These are phyloP conservation scores for Solanum paucissectum DNA, from an alignment of 257 asterid species.

Conservation along the genomic window DNA sequence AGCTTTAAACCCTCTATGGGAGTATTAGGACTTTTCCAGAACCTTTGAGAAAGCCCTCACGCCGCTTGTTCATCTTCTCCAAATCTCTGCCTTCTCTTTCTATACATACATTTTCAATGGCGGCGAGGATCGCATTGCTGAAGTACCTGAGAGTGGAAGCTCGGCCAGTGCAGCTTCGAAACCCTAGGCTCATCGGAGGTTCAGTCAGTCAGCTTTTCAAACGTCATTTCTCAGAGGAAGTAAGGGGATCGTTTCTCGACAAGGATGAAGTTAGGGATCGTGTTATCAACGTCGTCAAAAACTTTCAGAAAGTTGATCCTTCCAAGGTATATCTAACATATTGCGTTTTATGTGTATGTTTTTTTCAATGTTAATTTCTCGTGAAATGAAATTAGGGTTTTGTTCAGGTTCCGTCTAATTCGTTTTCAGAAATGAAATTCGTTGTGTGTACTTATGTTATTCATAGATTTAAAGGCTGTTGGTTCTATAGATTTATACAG, in stretches of 20 bases:
- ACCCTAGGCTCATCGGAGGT: not conserved
- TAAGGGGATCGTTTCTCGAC: not conserved
- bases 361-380: not conserved
- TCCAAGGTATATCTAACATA: not conserved
- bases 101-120: not conserved
- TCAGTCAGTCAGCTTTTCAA: not conserved
- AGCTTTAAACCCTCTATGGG: not conserved
- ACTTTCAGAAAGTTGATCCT: not conserved
- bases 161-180: not conserved
- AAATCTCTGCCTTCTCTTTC: not conserved
- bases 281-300: not conserved
- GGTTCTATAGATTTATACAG: not conserved
- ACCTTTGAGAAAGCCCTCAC: not conserved
- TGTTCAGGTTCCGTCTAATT: not conserved
- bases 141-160: not conserved
- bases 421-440: not conserved
- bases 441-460: not conserved
- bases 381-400: not conserved
- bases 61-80: not conserved
- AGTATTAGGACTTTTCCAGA: not conserved
- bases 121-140: not conserved
- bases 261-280: conserved; percentile 3
- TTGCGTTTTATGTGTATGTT: not conserved
- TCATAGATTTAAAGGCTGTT: not conserved
- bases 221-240: not conserved